Evolutionary conservation across 176 grass and related monocot genomes (phyloP), one percentile per base, ranked within the genome.

Genomic region (Paspalum vaginatum): DNA sequence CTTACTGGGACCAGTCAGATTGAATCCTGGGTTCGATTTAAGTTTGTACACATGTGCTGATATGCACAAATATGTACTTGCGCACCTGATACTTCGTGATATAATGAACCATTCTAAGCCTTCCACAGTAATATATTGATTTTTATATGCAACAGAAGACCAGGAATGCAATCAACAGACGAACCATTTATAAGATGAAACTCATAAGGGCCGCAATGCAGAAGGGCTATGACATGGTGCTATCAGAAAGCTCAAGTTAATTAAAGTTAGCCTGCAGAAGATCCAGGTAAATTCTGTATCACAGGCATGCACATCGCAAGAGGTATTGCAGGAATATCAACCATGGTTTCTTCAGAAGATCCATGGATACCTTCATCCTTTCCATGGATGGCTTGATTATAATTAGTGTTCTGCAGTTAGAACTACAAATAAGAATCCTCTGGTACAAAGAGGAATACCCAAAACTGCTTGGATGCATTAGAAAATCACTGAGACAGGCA

Each of bases 301-400:
- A 84, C 53, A 84, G 87, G 91, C 91, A 89, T 92, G 78, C 72
- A 78, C 5, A 93, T 15, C 0, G 84, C 80, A 61, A 93, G 80
- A 45, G 91, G 87, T 71, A 89, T 79, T 0, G 87, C 91, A 84
- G 87, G 80, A 85, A 89, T 81, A 84, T 32, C 83, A 63, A 83
- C 81, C 16, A 43, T 25, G 59, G 76, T 64, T 83, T 78, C 48
- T 59, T 86, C 83, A 83, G 75, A 76, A 67, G 63, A 59, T 25
- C 47, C 64, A 76, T 18, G 59, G 26, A 68, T 70, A 60, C 54
- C 53, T 80, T 65, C 74, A 75, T 83, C n/a, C 54, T 72, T 76
- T 48, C 60, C 56, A 46, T 25, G 24, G 10, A 55, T 76, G 56
- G 69, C 65, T 72, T 64, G 75, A 68, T 22, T 61, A 39, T 39